Evolutionary conservation across 139 green algal species (phyloP), one percentile per base, ranked within the genome.

Genomic region (Astrephomene gubernaculifera): DNA sequence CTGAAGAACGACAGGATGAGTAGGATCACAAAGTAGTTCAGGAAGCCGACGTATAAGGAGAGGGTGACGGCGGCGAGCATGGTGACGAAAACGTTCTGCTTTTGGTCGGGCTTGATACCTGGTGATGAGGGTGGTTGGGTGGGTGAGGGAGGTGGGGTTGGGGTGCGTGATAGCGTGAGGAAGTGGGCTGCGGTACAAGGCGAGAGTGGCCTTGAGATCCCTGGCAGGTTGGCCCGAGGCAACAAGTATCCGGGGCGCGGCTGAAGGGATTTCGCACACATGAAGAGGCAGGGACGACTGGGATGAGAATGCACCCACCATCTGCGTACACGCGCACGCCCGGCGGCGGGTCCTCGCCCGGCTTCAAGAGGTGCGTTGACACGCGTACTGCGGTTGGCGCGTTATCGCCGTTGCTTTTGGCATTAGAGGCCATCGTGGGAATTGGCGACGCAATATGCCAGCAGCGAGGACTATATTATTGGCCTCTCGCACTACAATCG

Each of bases 21-120:
- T 2, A 86, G 29, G 19, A 82, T 21, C 27, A 63, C 10, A 60
- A 87, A 85, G 25, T 82, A 81, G 61, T 76, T 73, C 71, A 89
- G 83, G 82, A 73, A 79, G 57, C 83, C 63, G 22, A 74, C 61
- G 33, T 84, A 84, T n/a, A 84, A 52, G 61, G 78, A 75, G 43
- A 84, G 49, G 43, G 78, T 84, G 35, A 73, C 52, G 21, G 52
- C 57, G 1, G 86, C 80, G 7, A 90, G 38, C 1, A 84, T 8
- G 14, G 36, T 65, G 41, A 79, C 76, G 5, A 90, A 60, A 10
- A 74, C n/a, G 43, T 73, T 71, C 65, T 88, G 81, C 29, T 52
- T 67, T 21, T 84, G 41, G 43, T 86, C 61, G 2, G 79, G 67
- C 24, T 64, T 36, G 52, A 80, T 81, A 22, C 65, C 63, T 74